Evolutionary conservation across 2,329 filamentous ascomycete species (phyloP).

Genomic region (Trichoderma sp.): DNA sequence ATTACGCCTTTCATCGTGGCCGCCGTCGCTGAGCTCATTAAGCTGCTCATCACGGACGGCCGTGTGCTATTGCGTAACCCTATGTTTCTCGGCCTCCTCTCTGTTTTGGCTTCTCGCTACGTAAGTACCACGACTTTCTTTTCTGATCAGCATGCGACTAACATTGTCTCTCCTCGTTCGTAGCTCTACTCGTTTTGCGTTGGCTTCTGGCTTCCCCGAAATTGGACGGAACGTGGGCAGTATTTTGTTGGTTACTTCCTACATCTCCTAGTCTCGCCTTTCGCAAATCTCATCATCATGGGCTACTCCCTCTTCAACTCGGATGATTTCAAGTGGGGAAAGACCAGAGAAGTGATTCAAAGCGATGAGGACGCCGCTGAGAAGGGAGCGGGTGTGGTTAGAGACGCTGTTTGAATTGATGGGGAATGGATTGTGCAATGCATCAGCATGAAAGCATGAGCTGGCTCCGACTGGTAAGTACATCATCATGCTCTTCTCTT

Average conservation of each 20-base stretch:
- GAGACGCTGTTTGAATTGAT: constrained; percentile 25
- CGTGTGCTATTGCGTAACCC: constrained; percentile 35
- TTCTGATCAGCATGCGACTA: background rate
- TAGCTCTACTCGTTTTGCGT: constrained; percentile 43
- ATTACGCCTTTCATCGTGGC: constrained; percentile 46
- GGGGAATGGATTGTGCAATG: background rate
- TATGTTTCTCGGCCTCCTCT: constrained; percentile 39
- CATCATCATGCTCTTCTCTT: background rate
- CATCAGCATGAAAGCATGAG: background rate
- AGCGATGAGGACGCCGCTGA: constrained; percentile 31
- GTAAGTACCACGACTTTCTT: constrained; percentile 32
- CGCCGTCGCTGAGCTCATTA: constrained; percentile 38
- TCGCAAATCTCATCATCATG: constrained; percentile 44
- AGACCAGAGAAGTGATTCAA: constrained; percentile 41
- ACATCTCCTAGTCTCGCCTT: constrained; percentile 39
- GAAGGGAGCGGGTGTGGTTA: constrained; percentile 27
- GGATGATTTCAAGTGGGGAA: constrained; percentile 48
- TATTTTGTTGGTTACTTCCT: constrained; percentile 41
- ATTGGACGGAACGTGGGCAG: constrained; percentile 37
- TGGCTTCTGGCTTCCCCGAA: constrained; percentile 42
- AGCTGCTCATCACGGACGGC: constrained; percentile 36
- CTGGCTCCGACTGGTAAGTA: background rate
- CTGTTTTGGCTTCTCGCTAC: constrained; percentile 39
- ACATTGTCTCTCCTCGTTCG: background rate
- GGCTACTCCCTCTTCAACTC: constrained; percentile 43